A percentile compares a stretch with the other conserved stretches of the same genome.
phyloP scores from a whole-genome alignment of 2,329 filamentous ascomycete genomes.

The Alternaria tenuissima region DNA sequence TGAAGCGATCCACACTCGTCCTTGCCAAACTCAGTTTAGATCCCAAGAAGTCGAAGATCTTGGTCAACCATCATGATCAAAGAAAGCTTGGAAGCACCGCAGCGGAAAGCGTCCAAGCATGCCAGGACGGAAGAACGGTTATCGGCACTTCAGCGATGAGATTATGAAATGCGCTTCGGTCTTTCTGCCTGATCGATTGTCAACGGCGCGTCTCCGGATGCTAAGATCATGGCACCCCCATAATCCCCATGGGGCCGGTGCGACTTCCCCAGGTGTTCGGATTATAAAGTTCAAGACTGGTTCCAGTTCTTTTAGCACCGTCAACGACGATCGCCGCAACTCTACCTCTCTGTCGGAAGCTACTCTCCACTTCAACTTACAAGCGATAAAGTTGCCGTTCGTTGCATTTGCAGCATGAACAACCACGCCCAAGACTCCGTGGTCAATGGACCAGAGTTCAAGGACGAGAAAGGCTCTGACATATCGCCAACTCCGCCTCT shows the following conservation, averaged over 20 bases:
- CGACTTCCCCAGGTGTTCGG: slow-evolving; percentile 5
- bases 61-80: slow-evolving; percentile 4
- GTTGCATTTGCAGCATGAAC: slow-evolving; percentile 8
- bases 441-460: slow-evolving; percentile 15
- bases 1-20: neutral
- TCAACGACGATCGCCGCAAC: slow-evolving; percentile 12
- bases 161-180: neutral
- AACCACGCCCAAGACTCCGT: neutral
- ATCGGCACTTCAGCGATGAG: slow-evolving; percentile 10
- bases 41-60: slow-evolving; percentile 10
- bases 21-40: neutral
- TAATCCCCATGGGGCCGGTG: slow-evolving; percentile 20
- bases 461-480: slow-evolving; percentile 20
- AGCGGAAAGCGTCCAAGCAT: slow-evolving; percentile 4
- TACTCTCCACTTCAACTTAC: neutral
- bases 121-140: slow-evolving; percentile 18
- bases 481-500: slow-evolving; percentile 20
- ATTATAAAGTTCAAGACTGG: slow-evolving; percentile 19
- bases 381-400: neutral
- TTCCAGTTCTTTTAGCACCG: slow-evolving; percentile 7
- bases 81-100: slow-evolving; percentile 7
- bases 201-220: slow-evolving; percentile 19
- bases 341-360: neutral
- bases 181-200: slow-evolving; percentile 11
- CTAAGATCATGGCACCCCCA: slow-evolving; percentile 21